A percentile compares a stretch with the other conserved stretches of the same genome.
These are phyloP conservation scores for Pichia paraexigua DNA, from an alignment of 805 yeast genomes.

Conservation along the genomic window DNA sequence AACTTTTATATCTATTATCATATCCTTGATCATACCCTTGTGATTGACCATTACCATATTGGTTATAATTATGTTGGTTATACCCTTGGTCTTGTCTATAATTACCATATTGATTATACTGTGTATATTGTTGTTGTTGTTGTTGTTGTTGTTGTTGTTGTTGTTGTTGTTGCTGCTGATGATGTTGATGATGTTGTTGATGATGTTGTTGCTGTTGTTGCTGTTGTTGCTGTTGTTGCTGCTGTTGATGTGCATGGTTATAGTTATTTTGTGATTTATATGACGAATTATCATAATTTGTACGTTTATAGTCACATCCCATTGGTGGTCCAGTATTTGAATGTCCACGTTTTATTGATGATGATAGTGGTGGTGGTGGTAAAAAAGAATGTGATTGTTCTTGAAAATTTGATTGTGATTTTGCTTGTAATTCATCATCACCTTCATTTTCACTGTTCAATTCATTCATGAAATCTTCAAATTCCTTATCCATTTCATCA, in stretches of 20 bases:
- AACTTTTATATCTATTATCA: background rate
- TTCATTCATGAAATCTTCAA: constrained; percentile 44
- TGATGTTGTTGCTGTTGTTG: background rate
- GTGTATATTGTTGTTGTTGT: background rate
- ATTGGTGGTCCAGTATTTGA: background rate
- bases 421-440: background rate
- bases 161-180: background rate
- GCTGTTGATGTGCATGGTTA: background rate
- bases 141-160: background rate
- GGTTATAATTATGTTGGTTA: background rate
- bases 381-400: background rate
- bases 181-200: background rate
- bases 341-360: background rate
- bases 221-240: background rate
- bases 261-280: background rate
- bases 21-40: background rate
- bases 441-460: constrained; percentile 27
- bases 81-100: background rate
- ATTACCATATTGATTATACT: background rate
- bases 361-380: background rate
- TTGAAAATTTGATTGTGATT: background rate
- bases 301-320: background rate
- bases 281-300: background rate
- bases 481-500: constrained; percentile 37
- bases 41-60: background rate